phyloP scores from a whole-genome alignment of 2,329 filamentous ascomycete species.

The Cercospora sp. region DNA sequence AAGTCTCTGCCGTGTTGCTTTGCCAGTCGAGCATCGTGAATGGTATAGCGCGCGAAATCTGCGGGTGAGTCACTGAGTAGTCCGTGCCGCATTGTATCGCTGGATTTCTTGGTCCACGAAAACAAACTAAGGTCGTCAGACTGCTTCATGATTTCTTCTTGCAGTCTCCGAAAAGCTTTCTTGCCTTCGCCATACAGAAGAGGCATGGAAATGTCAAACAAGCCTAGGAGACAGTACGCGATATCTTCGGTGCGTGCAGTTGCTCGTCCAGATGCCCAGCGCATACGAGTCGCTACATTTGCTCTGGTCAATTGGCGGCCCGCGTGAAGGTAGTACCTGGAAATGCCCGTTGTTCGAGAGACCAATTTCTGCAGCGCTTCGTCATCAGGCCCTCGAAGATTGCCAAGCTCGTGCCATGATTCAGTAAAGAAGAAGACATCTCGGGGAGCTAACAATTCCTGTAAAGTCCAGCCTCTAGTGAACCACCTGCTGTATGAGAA shows the following conservation, averaged over 20 bases:
- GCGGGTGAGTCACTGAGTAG: neutral
- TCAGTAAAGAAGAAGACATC: neutral
- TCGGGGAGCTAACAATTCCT: neutral
- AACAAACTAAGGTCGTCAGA: conserved; percentile 8
- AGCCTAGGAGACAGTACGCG: conserved; percentile 22
- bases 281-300: conserved; percentile 6
- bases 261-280: conserved; percentile 27
- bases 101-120: conserved; percentile 3
- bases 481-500: neutral
- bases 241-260: conserved; percentile 21
- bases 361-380: neutral
- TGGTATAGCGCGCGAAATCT: neutral
- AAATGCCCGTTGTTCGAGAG: neutral
- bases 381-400: neutral
- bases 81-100: neutral
- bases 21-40: neutral
- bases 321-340: neutral
- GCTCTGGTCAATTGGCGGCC: neutral
- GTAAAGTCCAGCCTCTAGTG: neutral
- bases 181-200: conserved; percentile 43
- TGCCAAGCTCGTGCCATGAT: neutral
- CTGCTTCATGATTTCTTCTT: conserved; percentile 16
- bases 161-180: conserved; percentile 17
- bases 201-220: conserved; percentile 49
- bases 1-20: neutral